These are phyloP conservation scores for Funneliformis geosporum DNA, from an alignment of 192 early-diverging fungal genomes.

Conservation along the genomic window DNA sequence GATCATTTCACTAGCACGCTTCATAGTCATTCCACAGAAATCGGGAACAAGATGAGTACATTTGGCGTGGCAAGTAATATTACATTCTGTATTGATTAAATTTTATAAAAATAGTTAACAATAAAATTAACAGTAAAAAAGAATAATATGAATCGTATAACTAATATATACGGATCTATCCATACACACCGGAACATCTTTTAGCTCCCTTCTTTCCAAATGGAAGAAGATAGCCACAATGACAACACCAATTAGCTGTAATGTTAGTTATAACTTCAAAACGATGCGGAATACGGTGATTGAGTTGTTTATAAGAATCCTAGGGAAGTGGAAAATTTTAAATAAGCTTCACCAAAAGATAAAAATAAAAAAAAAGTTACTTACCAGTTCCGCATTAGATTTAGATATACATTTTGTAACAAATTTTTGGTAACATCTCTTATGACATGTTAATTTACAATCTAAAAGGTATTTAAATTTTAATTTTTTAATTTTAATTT, in stretches of 20 bases:
- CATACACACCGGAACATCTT: slow-evolving; percentile 51
- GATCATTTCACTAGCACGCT: slow-evolving; percentile 84
- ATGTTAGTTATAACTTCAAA: slow-evolving; percentile 85
- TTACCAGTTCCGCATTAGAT: slow-evolving; percentile 57
- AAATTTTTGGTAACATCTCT: slow-evolving; percentile 82
- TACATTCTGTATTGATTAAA: slow-evolving; percentile 69
- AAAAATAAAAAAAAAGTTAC: not conserved
- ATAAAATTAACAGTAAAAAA: not conserved
- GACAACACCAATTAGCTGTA: slow-evolving; percentile 93
- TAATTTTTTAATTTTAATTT: slow-evolving; percentile 10
- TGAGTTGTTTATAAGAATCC: slow-evolving; percentile 67
- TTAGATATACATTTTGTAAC: slow-evolving; percentile 89
- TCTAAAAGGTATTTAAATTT: slow-evolving; percentile 47
- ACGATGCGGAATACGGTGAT: slow-evolving; percentile 96
- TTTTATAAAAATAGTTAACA: not conserved
- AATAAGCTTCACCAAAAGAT: not conserved
- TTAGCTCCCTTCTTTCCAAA: slow-evolving; percentile 69
- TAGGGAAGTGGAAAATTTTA: slow-evolving; percentile 16
- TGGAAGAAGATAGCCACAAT: slow-evolving; percentile 96
- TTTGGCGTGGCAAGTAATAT: slow-evolving; percentile 74
- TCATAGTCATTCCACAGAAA: slow-evolving; percentile 89
- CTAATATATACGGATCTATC: not conserved
- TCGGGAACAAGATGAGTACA: slow-evolving; percentile 89
- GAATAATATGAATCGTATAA: not conserved
- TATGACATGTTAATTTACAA: slow-evolving; percentile 93